A percentile compares a stretch with the other conserved stretches of the same genome.
phyloP scores from a whole-genome alignment of 2,329 filamentous ascomycete species.

The Periconia macrospinosa region DNA sequence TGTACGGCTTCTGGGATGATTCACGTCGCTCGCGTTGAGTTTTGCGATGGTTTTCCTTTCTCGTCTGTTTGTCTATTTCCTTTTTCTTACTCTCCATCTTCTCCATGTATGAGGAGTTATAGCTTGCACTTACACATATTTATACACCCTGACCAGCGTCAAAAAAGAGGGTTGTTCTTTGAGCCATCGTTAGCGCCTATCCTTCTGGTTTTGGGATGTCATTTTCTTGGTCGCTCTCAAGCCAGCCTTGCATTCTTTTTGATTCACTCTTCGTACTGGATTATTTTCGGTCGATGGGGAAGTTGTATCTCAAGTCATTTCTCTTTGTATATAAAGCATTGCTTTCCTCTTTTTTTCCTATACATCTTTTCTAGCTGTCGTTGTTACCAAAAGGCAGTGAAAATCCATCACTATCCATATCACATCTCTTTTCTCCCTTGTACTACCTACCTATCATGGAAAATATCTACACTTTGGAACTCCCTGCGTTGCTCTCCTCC shows the following conservation, averaged over 20 bases:
- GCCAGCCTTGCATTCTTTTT: slow-evolving; percentile 31
- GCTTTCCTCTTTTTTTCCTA: slow-evolving; percentile 20
- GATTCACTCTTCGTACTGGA: background rate
- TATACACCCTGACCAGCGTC: slow-evolving; percentile 15
- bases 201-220: slow-evolving; percentile 34
- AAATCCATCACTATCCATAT: slow-evolving; percentile 28
- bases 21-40: slow-evolving; percentile 29
- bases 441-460: background rate
- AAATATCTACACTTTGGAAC: no score
- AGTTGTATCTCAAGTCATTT: slow-evolving; percentile 19
- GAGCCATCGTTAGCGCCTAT: slow-evolving; percentile 15
- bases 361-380: background rate
- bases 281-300: slow-evolving; percentile 16
- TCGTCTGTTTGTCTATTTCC: slow-evolving; percentile 13
- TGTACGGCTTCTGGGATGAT: slow-evolving; percentile 44
- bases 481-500: no score
- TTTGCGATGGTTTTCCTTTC: slow-evolving; percentile 22
- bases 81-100: background rate
- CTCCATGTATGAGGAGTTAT: slow-evolving; percentile 37
- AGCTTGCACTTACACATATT: background rate
- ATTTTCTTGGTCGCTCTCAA: slow-evolving; percentile 8
- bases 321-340: slow-evolving; percentile 39
- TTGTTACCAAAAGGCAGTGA: slow-evolving; percentile 36
- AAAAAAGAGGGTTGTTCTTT: slow-evolving; percentile 5
- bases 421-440: slow-evolving; percentile 19